phyloP scores from a whole-genome alignment of 1,139 yeast species.

The Hemisphaericaspora xylofermentans region DNA sequence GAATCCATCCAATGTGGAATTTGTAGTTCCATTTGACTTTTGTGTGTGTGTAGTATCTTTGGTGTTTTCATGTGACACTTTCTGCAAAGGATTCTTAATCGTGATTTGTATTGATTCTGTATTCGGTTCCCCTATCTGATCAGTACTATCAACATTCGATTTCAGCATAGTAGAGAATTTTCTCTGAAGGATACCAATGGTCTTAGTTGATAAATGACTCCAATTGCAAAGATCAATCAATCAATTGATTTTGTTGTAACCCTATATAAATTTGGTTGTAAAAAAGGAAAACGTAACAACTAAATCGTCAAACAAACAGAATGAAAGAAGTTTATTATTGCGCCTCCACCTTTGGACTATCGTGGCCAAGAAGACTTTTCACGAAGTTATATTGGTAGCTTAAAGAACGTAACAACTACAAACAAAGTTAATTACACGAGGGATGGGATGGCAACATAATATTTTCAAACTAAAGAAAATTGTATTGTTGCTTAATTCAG shows the following conservation, averaged over 20 bases:
- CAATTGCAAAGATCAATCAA: neutral
- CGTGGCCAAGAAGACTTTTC: too few relatives aligned
- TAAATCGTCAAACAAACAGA: too few relatives aligned
- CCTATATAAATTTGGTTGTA: slow-evolving; percentile 1
- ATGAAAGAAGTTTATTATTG: too few relatives aligned
- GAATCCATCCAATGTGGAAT: neutral
- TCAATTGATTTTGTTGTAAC: neutral
- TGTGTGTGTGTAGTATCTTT: neutral
- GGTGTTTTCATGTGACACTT: neutral
- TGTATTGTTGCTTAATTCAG: too few relatives aligned
- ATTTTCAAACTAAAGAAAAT: too few relatives aligned
- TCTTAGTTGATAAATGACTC: too few relatives aligned
- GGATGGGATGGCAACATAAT: too few relatives aligned
- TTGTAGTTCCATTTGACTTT: neutral
- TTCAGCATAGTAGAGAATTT: neutral
- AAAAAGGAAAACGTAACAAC: neutral
- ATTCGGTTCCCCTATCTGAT: neutral
- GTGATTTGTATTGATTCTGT: neutral
- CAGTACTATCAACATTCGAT: neutral
- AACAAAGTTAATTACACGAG: too few relatives aligned
- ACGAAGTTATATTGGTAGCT: too few relatives aligned
- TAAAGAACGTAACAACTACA: too few relatives aligned
- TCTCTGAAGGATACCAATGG: too few relatives aligned
- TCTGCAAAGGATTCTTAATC: neutral
- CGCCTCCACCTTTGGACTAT: too few relatives aligned